Percentiles rank a stretch among this genome's conserved stretches.
phyloP scores from a whole-genome alignment of 2,329 filamentous ascomycete species.

The Pseudogymnoascus sp. region DNA sequence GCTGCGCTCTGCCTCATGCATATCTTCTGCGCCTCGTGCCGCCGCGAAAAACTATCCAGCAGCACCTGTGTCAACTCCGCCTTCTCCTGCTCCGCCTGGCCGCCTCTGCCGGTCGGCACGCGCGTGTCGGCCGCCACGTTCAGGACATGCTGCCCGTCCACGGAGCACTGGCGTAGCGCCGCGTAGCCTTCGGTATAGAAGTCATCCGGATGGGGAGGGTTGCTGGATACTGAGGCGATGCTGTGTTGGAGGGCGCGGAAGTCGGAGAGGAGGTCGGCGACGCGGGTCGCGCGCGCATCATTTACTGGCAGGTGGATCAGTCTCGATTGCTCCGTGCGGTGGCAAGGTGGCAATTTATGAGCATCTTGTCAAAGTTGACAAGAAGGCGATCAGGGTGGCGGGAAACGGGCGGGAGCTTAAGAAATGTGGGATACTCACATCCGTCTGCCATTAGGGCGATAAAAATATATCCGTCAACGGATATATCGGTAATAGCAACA shows the following conservation, averaged over 20 bases:
- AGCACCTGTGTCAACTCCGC: slow-evolving; percentile 56
- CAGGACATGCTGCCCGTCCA: slow-evolving; percentile 57
- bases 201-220: slow-evolving; percentile 48
- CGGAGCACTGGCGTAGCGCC: slow-evolving; percentile 51
- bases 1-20: slow-evolving; percentile 53
- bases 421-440: slow-evolving; percentile 21
- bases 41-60: slow-evolving; percentile 52
- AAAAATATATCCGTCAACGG: slow-evolving; percentile 4
- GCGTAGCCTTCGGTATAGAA: slow-evolving; percentile 58
- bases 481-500: not conserved
- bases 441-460: slow-evolving; percentile 26
- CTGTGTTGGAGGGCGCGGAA: slow-evolving; percentile 55
- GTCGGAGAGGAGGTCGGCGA: slow-evolving; percentile 54
- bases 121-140: slow-evolving; percentile 55
- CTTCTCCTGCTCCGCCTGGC: slow-evolving; percentile 51
- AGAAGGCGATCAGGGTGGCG: not conserved
- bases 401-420: slow-evolving; percentile 10
- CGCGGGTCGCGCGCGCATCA: slow-evolving; percentile 49
- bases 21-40: slow-evolving; percentile 59
- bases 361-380: not conserved
- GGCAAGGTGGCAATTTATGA: slow-evolving; percentile 6
- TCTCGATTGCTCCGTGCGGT: slow-evolving; percentile 1
- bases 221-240: slow-evolving; percentile 48
- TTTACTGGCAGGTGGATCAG: slow-evolving; percentile 42
- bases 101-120: slow-evolving; percentile 45